Evolutionary conservation across 176 grass and related monocot genomes (phyloP), one percentile per base, ranked within the genome.

Genomic region (Bonia amplexicaulis): DNA sequence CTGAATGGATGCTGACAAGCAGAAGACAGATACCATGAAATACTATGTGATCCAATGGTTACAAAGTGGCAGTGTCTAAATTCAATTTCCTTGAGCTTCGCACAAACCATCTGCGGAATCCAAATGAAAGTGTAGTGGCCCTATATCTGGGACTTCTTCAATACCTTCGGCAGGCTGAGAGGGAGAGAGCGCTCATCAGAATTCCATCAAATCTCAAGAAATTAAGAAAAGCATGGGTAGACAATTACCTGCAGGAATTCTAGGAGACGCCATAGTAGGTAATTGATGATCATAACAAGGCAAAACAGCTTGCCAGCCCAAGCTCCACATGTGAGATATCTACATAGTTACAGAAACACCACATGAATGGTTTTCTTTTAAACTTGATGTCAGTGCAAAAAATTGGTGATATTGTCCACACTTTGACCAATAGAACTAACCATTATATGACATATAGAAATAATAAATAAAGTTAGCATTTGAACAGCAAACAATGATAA

Each of bases 231-330:
- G 26, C 20, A 70, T 6, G 54, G 76, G 80, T 77, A 65, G 12
- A 74, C 7, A 87, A 49, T 60, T 91, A 97, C 95, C 93, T 95
- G 91, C 81, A 88, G 77, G 35, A 93, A 89, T 67, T 95, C 91
- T 47, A 97, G 77, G 70, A 97, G 54, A 64, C 79, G 63, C 95
- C 92, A 92, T 33, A 95, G 39, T 2, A 97, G 84, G 71, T 92
- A 97, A 80, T 97, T 94, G 53, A 97, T 68, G 57, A 94, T 88
- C 95, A 94, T 94, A 69, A 97, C 90, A 54, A 97, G 76, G 68
- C 92, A 94, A 82, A 97, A 97, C 35, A 97, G 39, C 58, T 94
- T 97, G 41, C 94, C 92, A 58, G 94, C 88, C 92, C 94, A 97
- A 85, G 87, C 81, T 88, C 94, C 94, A 37, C 94, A 97, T 27